phyloP scores from a whole-genome alignment of 202 grass and related monocot species.

The Panicum virgatum region DNA sequence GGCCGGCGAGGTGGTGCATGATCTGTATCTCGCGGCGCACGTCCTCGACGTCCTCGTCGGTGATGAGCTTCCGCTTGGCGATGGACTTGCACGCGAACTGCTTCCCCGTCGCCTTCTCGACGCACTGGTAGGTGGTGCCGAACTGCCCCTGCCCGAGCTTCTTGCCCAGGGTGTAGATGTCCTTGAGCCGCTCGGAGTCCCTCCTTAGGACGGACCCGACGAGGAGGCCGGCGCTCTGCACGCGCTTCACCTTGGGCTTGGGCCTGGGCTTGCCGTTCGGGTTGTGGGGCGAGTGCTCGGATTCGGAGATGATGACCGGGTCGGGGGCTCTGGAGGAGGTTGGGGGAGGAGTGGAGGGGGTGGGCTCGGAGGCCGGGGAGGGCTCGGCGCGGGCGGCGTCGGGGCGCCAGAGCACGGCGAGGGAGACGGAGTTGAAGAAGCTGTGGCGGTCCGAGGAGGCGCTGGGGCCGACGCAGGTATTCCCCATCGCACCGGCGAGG shows the following conservation, averaged over 20 bases:
- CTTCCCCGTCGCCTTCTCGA: slow-evolving; percentile 78
- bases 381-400: slow-evolving; percentile 36
- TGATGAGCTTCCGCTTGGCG: slow-evolving; percentile 83
- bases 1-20: slow-evolving; percentile 86
- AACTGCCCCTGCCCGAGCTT: slow-evolving; percentile 98
- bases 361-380: background rate
- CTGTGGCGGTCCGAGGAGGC: slow-evolving; percentile 44
- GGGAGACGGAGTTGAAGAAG: slow-evolving; percentile 74
- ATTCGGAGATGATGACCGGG: slow-evolving; percentile 48
- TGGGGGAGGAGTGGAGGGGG: slow-evolving; percentile 21
- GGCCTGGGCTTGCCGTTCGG: slow-evolving; percentile 25
- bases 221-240: slow-evolving; percentile 76
- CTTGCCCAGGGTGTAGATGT: slow-evolving; percentile 77
- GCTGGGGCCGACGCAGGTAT: slow-evolving; percentile 68
- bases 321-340: slow-evolving; percentile 53
- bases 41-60: slow-evolving; percentile 91
- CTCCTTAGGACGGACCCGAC: slow-evolving; percentile 73
- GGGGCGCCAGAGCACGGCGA: slow-evolving; percentile 70
- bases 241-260: slow-evolving; percentile 56
- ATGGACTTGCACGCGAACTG: slow-evolving; percentile 96
- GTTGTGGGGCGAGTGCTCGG: slow-evolving; percentile 27
- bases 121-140: slow-evolving; percentile 88
- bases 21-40: slow-evolving; percentile 95
- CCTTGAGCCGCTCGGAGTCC: slow-evolving; percentile 77
- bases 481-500: slow-evolving; percentile 58